These are phyloP conservation scores for Phytophthora brassicae DNA, from an alignment of 352 stramenopile genomes.

Conservation along the genomic window DNA sequence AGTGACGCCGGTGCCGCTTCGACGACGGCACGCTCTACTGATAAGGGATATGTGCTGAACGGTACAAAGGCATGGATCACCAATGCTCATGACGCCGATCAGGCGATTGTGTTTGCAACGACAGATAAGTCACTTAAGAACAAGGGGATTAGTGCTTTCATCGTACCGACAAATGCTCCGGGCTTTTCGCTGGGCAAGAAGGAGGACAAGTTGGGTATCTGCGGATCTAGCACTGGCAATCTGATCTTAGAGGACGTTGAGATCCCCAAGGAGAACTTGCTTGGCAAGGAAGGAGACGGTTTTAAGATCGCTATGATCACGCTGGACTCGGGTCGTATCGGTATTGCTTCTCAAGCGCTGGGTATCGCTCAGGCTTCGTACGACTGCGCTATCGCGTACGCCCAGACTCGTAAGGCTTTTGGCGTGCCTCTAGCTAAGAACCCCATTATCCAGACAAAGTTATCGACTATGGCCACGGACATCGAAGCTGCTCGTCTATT, in stretches of 20 bases:
- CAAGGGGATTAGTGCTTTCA: slow-evolving; percentile 97
- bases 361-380: slow-evolving; percentile 96
- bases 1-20: slow-evolving; percentile 93
- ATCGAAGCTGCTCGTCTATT: slow-evolving; percentile 92
- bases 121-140: slow-evolving; percentile 96
- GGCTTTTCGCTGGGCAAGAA: slow-evolving; percentile 97
- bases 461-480: slow-evolving; percentile 93
- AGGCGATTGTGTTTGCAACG: slow-evolving; percentile 96
- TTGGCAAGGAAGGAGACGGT: slow-evolving; percentile 83
- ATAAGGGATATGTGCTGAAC: slow-evolving; percentile 94
- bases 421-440: slow-evolving; percentile 91
- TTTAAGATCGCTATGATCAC: slow-evolving; percentile 94
- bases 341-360: slow-evolving; percentile 94
- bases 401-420: slow-evolving; percentile 94
- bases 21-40: slow-evolving; percentile 86
- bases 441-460: slow-evolving; percentile 89
- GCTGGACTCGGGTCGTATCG: slow-evolving; percentile 94
- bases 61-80: slow-evolving; percentile 98
- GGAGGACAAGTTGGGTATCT: slow-evolving; percentile 98
- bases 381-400: slow-evolving; percentile 96
- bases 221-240: slow-evolving; percentile 95
- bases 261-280: slow-evolving; percentile 89
- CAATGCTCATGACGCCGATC: slow-evolving; percentile 93
- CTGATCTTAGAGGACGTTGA: slow-evolving; percentile 95
- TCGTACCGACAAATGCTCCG: slow-evolving; percentile 90